Evolutionary conservation across 352 stramenopile genomes (phyloP).

Genomic region (Peronospora destructor): DNA sequence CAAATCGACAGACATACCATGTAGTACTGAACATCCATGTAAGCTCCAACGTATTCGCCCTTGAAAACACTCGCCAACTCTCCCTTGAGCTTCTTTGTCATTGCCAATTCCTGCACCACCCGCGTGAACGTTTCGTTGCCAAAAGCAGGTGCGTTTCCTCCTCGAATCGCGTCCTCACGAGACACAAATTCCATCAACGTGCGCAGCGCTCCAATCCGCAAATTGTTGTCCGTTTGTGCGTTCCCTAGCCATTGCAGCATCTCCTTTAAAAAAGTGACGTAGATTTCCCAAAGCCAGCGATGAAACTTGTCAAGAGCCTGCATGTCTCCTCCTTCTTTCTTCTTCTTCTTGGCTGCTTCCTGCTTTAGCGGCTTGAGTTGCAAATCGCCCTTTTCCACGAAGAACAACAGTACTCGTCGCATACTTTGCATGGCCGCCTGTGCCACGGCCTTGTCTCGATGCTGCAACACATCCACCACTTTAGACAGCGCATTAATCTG

Average conservation of each 20-base stretch:
- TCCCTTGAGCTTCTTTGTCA: slow-evolving; percentile 66
- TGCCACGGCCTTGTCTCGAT: slow-evolving; percentile 62
- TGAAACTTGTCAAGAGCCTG: slow-evolving; percentile 70
- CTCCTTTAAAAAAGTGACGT: slow-evolving; percentile 73
- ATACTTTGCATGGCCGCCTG: slow-evolving; percentile 77
- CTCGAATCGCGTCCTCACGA: slow-evolving; percentile 52
- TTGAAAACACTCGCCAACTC: slow-evolving; percentile 81
- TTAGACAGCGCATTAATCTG: slow-evolving; percentile 79
- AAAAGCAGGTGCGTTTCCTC: slow-evolving; percentile 33
- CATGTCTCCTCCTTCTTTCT: slow-evolving; percentile 25
- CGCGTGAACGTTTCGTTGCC: slow-evolving; percentile 81
- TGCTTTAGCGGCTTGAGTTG: slow-evolving; percentile 25
- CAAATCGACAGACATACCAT: slow-evolving; percentile 36
- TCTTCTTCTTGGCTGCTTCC: slow-evolving; percentile 35
- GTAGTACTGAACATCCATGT: slow-evolving; percentile 85
- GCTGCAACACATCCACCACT: slow-evolving; percentile 63
- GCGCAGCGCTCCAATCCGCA: slow-evolving; percentile 73
- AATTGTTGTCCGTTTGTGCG: slow-evolving; percentile 45
- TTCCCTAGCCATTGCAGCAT: slow-evolving; percentile 71
- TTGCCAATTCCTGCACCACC: slow-evolving; percentile 63
- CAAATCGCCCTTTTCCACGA: slow-evolving; percentile 78
- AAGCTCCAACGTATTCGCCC: slow-evolving; percentile 77
- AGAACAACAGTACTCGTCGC: slow-evolving; percentile 73
- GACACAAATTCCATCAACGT: slow-evolving; percentile 87
- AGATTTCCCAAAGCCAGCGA: slow-evolving; percentile 80